phyloP scores from a whole-genome alignment of 345 rosid species.

The Arabis alpina region DNA sequence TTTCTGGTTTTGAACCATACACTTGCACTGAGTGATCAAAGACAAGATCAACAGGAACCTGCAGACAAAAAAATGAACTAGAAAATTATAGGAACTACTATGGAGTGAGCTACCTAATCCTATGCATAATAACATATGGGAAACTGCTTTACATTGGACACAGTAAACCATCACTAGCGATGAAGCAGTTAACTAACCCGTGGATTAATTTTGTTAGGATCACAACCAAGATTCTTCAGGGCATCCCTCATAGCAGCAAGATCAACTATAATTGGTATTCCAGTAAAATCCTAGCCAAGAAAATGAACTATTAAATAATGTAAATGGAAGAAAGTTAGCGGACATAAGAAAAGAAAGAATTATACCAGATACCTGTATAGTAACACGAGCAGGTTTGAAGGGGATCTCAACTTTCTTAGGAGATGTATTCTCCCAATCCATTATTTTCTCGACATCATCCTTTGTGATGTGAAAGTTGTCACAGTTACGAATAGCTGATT shows the following conservation, averaged over 20 bases:
- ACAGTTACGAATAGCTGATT: slow-evolving; percentile 74
- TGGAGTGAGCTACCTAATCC: too few species aligned
- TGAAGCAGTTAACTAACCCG: slow-evolving; percentile 46
- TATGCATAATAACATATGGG: neutral
- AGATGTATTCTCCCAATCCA: slow-evolving; percentile 70
- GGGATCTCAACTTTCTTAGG: slow-evolving; percentile 72
- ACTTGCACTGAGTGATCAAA: slow-evolving; percentile 76
- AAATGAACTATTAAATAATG: neutral
- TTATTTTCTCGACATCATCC: slow-evolving; percentile 71
- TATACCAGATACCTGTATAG: slow-evolving; percentile 52
- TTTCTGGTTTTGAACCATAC: slow-evolving; percentile 64
- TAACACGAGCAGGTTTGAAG: slow-evolving; percentile 70
- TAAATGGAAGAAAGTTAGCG: neutral
- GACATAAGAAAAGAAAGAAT: neutral
- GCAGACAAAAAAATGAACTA: neutral
- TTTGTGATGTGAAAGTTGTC: slow-evolving; percentile 67
- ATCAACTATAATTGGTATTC: slow-evolving; percentile 74
- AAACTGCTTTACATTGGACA: slow-evolving; percentile 19
- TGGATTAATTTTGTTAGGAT: slow-evolving; percentile 72
- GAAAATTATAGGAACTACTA: too few species aligned
- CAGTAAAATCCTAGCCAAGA: slow-evolving; percentile 59
- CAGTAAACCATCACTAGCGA: slow-evolving; percentile 7
- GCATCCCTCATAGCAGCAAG: slow-evolving; percentile 81
- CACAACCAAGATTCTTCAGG: slow-evolving; percentile 61
- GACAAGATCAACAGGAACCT: slow-evolving; percentile 76